Evolutionary conservation across 2,329 filamentous ascomycete species (phyloP), one percentile per base, ranked within the genome.

Genomic region (Ophiosphaerella narmari): DNA sequence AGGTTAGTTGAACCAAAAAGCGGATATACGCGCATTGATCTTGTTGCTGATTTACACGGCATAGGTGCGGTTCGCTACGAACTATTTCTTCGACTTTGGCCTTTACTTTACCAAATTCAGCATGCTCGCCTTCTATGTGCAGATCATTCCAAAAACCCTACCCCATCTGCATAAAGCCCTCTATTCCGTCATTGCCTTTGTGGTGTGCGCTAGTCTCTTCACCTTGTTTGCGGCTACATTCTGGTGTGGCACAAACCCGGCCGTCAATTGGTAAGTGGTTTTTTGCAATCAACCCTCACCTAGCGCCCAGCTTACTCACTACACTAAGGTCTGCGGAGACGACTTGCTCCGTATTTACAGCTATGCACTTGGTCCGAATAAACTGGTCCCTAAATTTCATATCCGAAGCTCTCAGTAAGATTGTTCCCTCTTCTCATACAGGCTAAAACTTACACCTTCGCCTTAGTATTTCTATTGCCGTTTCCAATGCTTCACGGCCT

Each of bases 371-470:
- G 31, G 39, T 39, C 13, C 40, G 39, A 33, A 24, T 48, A 7
- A 47, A 55, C 21, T 55, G 52, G 52, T 34, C 52, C 14, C 24
- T 55, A 7, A 51, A 55, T 39, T 18, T 55, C n/a, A 34, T 43
- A 12, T 51, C 48, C 4, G 52, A 55, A 14, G 39, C 46, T 7
- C 39, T 48, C 13, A 46, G 52, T 55, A 41, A 38, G 52, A 26
- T 7, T 24, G 3, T 2, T 18, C n/a, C 29, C 11, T 16, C 14
- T 16, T 14, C 16, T 3, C 3, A 5, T 21, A n/a, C 9, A 5
- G 7, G 13, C 37, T 38, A 18, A 36, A 26, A 24, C 31, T 39
- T 32, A 31, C 39, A 6, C 5, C 29, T 5, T n/a, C 5, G 8
- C 14, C 6, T 33, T 42, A 49, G 46, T 49, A 39, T 26, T 49